A percentile compares a stretch with the other conserved stretches of the same genome.
Evolutionary conservation across 306 rosid species (phyloP).

Genomic region (Acacia acuminata): DNA sequence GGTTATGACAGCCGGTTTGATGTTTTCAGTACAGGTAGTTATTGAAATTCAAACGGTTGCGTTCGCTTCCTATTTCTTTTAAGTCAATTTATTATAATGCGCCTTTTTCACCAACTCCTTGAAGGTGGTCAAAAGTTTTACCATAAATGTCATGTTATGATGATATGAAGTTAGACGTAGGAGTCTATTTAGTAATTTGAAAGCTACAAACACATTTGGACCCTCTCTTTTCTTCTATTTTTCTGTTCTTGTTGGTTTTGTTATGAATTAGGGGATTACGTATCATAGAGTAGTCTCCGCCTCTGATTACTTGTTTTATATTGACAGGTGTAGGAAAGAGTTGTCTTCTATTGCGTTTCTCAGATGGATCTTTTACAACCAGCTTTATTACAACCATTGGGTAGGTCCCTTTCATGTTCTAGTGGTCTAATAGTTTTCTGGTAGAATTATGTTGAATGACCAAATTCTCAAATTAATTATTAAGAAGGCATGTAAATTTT

Average conservation of each 20-base stretch:
- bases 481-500: not conserved
- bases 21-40: not conserved
- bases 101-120: not conserved
- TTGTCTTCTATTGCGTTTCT: constrained; percentile 87
- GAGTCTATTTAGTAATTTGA: not conserved
- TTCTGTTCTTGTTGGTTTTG: not conserved
- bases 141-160: not conserved
- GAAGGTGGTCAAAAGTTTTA: not conserved
- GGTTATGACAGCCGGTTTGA: not conserved
- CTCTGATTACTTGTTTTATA: constrained; percentile 32
- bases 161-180: not conserved
- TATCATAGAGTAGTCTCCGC: not conserved
- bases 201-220: constrained; percentile 5
- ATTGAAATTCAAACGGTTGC: not conserved
- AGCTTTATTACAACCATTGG: constrained; percentile 88
- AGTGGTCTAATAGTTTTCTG: not conserved
- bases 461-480: no score
- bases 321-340: constrained; percentile 81
- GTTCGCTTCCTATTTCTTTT: not conserved
- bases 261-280: not conserved
- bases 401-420: constrained; percentile 41
- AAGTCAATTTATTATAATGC: not conserved
- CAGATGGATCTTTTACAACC: constrained; percentile 84
- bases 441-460: not conserved
- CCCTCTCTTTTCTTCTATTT: not conserved